Evolutionary conservation across 768 basidiomycete genomes (phyloP).

Genomic region (Artomyces pyxidatus): DNA sequence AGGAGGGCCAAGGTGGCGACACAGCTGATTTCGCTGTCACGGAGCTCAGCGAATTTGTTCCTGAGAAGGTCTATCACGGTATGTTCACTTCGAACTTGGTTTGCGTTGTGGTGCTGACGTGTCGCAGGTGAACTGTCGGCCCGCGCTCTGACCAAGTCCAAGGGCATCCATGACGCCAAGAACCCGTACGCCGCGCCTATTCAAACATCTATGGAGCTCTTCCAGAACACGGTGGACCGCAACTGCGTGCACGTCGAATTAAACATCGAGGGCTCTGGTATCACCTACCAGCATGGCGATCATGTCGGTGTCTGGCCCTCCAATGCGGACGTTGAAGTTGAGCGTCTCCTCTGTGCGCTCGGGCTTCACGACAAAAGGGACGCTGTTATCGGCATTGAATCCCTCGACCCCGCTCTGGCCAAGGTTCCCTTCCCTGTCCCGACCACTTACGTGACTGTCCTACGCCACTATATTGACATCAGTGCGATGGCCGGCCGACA

Average conservation of each 20-base stretch:
- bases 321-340: conserved; percentile 88
- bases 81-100: conserved; percentile 19
- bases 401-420: conserved; percentile 94
- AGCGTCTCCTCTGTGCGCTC: conserved; percentile 78
- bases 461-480: conserved; percentile 96
- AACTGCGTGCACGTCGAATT: conserved; percentile 96
- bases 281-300: conserved; percentile 98
- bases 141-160: conserved; percentile 85
- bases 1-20: conserved; percentile 95
- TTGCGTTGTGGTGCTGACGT: conserved; percentile 10
- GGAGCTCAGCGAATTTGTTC: conserved; percentile 57
- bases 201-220: conserved; percentile 71
- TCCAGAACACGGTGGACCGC: conserved; percentile 60
- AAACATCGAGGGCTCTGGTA: conserved; percentile 88
- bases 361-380: conserved; percentile 79
- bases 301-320: conserved; percentile 97
- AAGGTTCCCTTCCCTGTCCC: conserved; percentile 99
- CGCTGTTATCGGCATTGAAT: conserved; percentile 83
- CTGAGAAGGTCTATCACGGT: conserved; percentile 93
- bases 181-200: conserved; percentile 93
- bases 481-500: conserved; percentile 93
- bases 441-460: conserved; percentile 86
- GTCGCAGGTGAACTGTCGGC: conserved; percentile 84
- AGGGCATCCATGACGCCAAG: conserved; percentile 96
- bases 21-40: conserved; percentile 89